Percentiles rank a stretch among this genome's conserved stretches.
Evolutionary conservation across 2,329 filamentous ascomycete species (phyloP).

Genomic region (Diaporthe sp.): DNA sequence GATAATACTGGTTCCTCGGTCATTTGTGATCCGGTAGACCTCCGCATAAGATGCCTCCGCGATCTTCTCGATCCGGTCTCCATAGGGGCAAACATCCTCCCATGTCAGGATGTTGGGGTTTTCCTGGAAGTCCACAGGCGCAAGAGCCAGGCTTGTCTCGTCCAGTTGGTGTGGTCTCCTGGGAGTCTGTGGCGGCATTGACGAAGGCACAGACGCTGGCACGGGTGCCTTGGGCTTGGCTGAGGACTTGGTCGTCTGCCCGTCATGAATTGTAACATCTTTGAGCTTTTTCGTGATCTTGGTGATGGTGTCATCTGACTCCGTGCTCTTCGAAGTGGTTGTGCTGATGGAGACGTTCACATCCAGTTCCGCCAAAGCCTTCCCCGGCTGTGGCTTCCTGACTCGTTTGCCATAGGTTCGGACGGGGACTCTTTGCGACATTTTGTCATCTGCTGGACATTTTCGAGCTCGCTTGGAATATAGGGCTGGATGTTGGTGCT

Average conservation of each 20-base stretch:
- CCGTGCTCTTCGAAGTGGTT: slow-evolving; percentile 44
- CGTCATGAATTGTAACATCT: slow-evolving; percentile 39
- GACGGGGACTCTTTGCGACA: slow-evolving; percentile 38
- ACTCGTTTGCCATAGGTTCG: slow-evolving; percentile 62
- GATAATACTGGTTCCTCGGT: slow-evolving; percentile 72
- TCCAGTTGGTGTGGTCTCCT: not conserved
- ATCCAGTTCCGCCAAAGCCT: slow-evolving; percentile 47
- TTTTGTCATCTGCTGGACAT: slow-evolving; percentile 38
- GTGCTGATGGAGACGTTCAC: slow-evolving; percentile 44
- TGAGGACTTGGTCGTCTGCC: not conserved
- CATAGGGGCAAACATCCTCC: slow-evolving; percentile 68
- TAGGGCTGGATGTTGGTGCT: not conserved
- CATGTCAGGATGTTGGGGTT: slow-evolving; percentile 59
- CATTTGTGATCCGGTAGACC: slow-evolving; percentile 73
- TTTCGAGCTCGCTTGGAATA: not conserved
- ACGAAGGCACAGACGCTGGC: not conserved
- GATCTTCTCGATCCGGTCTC: slow-evolving; percentile 70
- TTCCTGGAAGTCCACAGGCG: not conserved
- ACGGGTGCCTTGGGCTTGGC: not conserved
- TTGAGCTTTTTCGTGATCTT: slow-evolving; percentile 44
- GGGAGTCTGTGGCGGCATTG: slow-evolving; percentile 30
- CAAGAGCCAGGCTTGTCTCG: not conserved
- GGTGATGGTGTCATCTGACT: slow-evolving; percentile 36
- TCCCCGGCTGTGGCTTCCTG: slow-evolving; percentile 52
- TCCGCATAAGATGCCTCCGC: slow-evolving; percentile 77